Base-by-base conservation (phyloP, 495 filamentous ascomycete species). In the Acidomyces sp. region DNA sequence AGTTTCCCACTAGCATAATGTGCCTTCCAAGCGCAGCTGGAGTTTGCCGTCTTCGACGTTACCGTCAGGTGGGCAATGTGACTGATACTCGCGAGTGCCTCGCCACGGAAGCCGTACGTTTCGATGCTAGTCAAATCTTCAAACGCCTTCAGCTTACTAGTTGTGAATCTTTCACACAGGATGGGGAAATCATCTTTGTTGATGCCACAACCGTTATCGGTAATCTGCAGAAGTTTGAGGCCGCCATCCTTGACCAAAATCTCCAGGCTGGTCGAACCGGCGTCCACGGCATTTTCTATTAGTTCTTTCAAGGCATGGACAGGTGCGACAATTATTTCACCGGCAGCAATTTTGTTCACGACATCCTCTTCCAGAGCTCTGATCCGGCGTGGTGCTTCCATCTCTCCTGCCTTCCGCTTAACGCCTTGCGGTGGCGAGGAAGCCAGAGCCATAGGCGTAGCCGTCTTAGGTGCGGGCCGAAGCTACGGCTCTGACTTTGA, bases 281-380 rank as follows among this genome's bases (percentile, higher is more conserved):
- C 92, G 62, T 99, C 92, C 24, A 99, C 92, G 6, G 92, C 77
- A 51, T 99, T 99, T 54, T 99, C 92, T 10, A 96, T 93, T 33
- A 99, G 65, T 59, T 99, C 92, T 64, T 99, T 99, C 22, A 99
- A 62, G 15, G 92, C 92, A 57, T 99, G 85, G 43, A 96, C 86
- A 17, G 92, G 92, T 9, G 92, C 90, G 37, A 96, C 85, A 37
- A 99, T 96, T 46, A 96, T 99, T 57, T 99, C 92, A 12, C 92
- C 92, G n/a, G 92, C 92, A 6, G 92, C 92, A 51, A 99, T 99
- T 63, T 95, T 96, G 65, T 96, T 96, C 42, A 96, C 84, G 28
- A 99, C 92, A 67, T 94, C 85, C 54, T 82, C 80, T 56, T 94
- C 82, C 13, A 99, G 74, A 20, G 86, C 79, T 83, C 93, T 77